Evolutionary conservation across 495 filamentous ascomycete species (phyloP).

Genomic region (Tuber umbilicatum): DNA sequence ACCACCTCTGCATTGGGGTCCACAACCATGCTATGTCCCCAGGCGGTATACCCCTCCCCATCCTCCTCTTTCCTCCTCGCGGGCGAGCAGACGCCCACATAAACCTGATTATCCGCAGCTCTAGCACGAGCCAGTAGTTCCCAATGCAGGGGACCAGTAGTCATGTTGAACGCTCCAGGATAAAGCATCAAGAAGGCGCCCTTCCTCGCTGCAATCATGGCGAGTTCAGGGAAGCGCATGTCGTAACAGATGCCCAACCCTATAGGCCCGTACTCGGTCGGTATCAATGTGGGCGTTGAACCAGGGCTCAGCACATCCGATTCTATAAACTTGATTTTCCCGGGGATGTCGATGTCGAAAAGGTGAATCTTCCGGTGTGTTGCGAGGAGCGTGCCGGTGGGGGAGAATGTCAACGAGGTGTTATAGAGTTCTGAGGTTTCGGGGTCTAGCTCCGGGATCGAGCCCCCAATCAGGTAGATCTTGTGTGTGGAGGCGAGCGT

Average conservation of each 20-base stretch:
- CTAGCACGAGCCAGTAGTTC: conserved; percentile 70
- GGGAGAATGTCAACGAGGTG: conserved; percentile 76
- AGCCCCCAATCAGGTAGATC: conserved; percentile 79
- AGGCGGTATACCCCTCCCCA: conserved; percentile 74
- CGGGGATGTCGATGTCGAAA: conserved; percentile 99
- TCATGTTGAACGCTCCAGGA: conserved; percentile 91
- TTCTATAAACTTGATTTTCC: conserved; percentile 85
- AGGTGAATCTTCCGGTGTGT: conserved; percentile 91
- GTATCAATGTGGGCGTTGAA: conserved; percentile 67
- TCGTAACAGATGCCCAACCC: conserved; percentile 95
- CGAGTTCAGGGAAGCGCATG: conserved; percentile 89
- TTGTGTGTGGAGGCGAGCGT: conserved; percentile 67
- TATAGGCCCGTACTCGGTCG: conserved; percentile 78
- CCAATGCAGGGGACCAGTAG: conserved; percentile 91
- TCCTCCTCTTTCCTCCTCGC: conserved; percentile 58
- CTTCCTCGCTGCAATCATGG: conserved; percentile 78
- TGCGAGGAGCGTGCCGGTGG: conserved; percentile 67
- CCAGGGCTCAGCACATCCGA: conserved; percentile 81
- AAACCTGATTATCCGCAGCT: conserved; percentile 91
- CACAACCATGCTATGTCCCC: conserved; percentile 79
- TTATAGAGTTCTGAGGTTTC: conserved; percentile 75
- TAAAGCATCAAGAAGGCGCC: conserved; percentile 80
- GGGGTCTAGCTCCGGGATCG: conserved; percentile 68
- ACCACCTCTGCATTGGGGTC: conserved; percentile 84
- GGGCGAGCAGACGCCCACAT: conserved; percentile 86